phyloP scores from a whole-genome alignment of 495 filamentous ascomycete genomes.

The Aspergillus sclerotiicarbonarius region DNA sequence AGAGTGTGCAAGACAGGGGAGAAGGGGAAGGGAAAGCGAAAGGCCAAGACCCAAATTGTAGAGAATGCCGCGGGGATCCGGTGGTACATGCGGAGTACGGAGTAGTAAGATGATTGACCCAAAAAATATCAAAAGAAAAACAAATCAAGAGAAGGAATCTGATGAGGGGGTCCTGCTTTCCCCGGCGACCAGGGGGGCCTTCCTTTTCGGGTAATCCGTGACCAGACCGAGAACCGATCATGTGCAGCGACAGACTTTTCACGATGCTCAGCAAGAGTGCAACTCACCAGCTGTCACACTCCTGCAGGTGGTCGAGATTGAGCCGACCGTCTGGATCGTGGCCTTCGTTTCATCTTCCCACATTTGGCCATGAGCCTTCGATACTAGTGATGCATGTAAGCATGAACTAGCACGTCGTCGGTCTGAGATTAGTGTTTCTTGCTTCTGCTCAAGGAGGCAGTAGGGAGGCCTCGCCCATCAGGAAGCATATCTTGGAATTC shows the following conservation, averaged over 20 bases:
- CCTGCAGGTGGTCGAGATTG: background rate
- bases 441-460: background rate
- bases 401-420: background rate
- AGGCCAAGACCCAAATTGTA: background rate
- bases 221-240: constrained; percentile 14
- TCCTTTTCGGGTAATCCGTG: constrained; percentile 14
- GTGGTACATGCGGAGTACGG: background rate
- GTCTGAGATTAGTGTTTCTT: background rate
- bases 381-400: background rate
- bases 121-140: background rate
- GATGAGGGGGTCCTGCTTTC: background rate
- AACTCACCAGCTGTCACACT: background rate
- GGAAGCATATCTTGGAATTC: too few species aligned
- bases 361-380: background rate
- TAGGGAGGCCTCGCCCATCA: too few species aligned
- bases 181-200: background rate
- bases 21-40: background rate
- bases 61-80: background rate
- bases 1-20: background rate
- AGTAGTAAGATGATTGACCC: too few species aligned
- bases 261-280: background rate
- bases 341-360: background rate
- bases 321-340: background rate
- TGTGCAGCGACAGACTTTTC: constrained; percentile 14
- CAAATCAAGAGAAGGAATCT: background rate